Evolutionary conservation across 306 rosid genomes (phyloP), one percentile per base, ranked within the genome.

Genomic region (Mucuna pruriens): DNA sequence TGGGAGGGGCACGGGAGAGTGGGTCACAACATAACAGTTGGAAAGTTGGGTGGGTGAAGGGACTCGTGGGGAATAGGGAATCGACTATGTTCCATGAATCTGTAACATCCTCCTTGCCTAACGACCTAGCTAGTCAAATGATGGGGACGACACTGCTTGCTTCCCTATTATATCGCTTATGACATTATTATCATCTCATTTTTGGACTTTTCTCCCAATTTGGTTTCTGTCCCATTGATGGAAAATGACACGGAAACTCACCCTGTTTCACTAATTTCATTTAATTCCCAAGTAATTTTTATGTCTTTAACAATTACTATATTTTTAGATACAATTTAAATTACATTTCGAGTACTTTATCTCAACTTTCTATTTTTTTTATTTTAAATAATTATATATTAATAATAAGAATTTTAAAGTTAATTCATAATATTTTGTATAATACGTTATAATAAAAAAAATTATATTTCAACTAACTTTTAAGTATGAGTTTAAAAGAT

Each of bases 51-150:
- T 26, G 19, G 80, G 66, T 9, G 31, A 49, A 13, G 44, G n/a
- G 13, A 42, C 52, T 7, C 7, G 16, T 23, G 3, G 25, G 48
- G 7, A 62, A 10, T 20, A 34, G 33, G 76, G 46, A 76, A 76
- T 16, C 20, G 92, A 80, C 97, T 60, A 82, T 38, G 72, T 92
- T 57, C 97, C 55, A 85, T 88, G 94, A 85, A 92, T 88, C 90
- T 85, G 89, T 87, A 49, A 66, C 89, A 87, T 92, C 92, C 6
- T 64, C 61, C 78, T 25, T 36, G 87, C 94, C 94, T 84, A 87
- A 92, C 85, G 16, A 17, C 1, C 61, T 73, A 22, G 1, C 61
- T 73, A 22, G 87, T 81, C 91, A 81, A 64, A 76, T 70, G 13
- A 17, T 58, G 26, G 77, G 71, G 81, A 71, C 65, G 0, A 1